Conservation (phyloP, 2,329 filamentous ascomycete genomes). For the Harringtonia lauricola region DNA sequence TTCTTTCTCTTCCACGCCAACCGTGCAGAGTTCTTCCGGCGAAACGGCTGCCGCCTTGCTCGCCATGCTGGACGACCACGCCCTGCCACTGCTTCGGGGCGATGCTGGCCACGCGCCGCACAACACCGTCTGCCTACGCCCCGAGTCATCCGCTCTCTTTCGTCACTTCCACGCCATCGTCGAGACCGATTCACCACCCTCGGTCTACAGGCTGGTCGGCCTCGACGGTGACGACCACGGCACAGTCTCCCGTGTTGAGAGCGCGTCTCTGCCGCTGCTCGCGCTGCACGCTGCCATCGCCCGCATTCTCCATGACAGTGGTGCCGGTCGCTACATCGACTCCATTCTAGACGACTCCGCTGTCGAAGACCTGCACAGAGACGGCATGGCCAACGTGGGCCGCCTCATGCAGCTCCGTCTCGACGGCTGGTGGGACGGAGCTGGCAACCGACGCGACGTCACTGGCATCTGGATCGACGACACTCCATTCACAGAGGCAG, state of each 20-base stretch:
- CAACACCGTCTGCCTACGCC: neutral
- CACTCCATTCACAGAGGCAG: too few relatives aligned
- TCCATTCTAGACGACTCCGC: conserved; percentile 2
- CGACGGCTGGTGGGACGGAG: conserved; percentile 9
- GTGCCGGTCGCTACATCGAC: conserved; percentile 1
- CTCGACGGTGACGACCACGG: neutral
- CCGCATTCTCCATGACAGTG: neutral
- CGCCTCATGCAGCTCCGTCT: conserved; percentile 8
- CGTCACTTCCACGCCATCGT: neutral
- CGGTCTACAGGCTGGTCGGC: neutral
- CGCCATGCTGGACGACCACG: neutral
- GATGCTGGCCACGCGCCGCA: too few relatives aligned
- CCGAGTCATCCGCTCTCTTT: neutral
- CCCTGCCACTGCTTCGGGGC: neutral
- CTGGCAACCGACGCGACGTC: neutral
- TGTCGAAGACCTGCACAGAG: conserved; percentile 1
- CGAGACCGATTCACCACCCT: accelerated
- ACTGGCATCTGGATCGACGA: neutral
- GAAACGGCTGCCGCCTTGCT: neutral
- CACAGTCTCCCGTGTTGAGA: too few relatives aligned
- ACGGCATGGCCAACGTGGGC: conserved; percentile 4
- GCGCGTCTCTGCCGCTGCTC: too few relatives aligned
- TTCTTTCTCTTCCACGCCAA: neutral
- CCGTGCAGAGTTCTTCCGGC: neutral
- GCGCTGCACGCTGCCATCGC: neutral